Base-by-base conservation (phyloP, 345 rosid species). In the Pugionium dolabratum region DNA sequence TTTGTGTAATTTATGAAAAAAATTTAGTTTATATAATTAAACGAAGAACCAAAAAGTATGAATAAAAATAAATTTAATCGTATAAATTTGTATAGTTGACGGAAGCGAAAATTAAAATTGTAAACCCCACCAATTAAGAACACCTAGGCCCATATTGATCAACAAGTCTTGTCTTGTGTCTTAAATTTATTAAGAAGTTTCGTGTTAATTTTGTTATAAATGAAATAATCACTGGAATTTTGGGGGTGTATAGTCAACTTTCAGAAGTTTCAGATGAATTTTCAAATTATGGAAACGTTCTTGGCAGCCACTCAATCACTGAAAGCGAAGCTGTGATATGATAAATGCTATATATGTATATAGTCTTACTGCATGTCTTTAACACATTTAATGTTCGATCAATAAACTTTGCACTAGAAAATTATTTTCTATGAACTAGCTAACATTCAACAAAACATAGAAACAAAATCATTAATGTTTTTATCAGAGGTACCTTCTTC, bases 401-500 rank as follows among this genome's bases (percentile, higher is more conserved):
- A 18, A 26, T 65, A 11, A n/a, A 33, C 18, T 34, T 6, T 66
- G 45, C 37, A 47, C 1, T 6, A 68, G 9, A 44, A 1, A 10
- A 33, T 9, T 35, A 34, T 33, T 34, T 9, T 42, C 60, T 29
- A 32, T 31, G 2, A 59, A 34, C 55, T 18, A 48, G 27, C 5
- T 52, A 6, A 18, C 2, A 2, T 18, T 47, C 5, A 10, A 26
- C 4, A 60, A 36, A 59, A 39, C 66, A 62, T 63, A 8, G 70
- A 66, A 9, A 79, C 80, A 59, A 84, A 81, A 40, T 80, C 76
- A 1, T 78, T 55, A 1, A 83, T 75, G 41, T 72, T 76, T 54
- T 61, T 67, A 39, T 83, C 84, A 4, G 90, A 85, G 63, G 71
- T 85, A 67, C 89, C 89, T 9, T 83, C 88, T 62, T 77, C 76